Conservation (phyloP, 768 basidiomycete species). For the Leccinum disarticulatum region DNA sequence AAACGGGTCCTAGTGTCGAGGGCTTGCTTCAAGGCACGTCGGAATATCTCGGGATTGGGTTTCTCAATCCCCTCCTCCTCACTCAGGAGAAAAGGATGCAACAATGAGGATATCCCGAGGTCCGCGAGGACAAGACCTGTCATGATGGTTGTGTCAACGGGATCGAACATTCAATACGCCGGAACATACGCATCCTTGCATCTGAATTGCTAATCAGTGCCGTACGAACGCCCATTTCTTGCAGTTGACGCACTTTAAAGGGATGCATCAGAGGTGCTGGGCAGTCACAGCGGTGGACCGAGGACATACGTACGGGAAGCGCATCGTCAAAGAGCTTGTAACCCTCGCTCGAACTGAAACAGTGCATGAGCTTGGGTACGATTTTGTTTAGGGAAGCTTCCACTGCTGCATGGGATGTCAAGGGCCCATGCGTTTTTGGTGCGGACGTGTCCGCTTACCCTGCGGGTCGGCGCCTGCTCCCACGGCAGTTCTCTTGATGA, state of each 20-base stretch:
- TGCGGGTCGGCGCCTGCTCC: constrained; percentile 67
- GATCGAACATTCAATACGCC: not conserved
- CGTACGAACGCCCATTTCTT: constrained; percentile 45
- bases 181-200: constrained; percentile 59
- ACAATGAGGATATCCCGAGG: constrained; percentile 48
- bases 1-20: not conserved
- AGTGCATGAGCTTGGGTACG: constrained; percentile 56
- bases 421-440: constrained; percentile 22
- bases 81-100: constrained; percentile 64
- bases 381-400: constrained; percentile 54
- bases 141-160: constrained; percentile 4
- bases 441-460: constrained; percentile 37
- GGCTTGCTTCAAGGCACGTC: constrained; percentile 35
- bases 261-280: constrained; percentile 8
- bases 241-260: constrained; percentile 45
- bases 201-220: constrained; percentile 76
- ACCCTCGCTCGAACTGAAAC: constrained; percentile 71
- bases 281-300: not conserved
- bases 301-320: constrained; percentile 43
- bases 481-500: constrained; percentile 70
- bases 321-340: constrained; percentile 61
- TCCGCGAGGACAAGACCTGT: constrained; percentile 56
- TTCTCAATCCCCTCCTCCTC: constrained; percentile 72
- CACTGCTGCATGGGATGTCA: constrained; percentile 44
- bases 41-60: constrained; percentile 60